Evolutionary conservation across 176 grass and related monocot species (phyloP).

Genomic region (Aegilops bicornis): DNA sequence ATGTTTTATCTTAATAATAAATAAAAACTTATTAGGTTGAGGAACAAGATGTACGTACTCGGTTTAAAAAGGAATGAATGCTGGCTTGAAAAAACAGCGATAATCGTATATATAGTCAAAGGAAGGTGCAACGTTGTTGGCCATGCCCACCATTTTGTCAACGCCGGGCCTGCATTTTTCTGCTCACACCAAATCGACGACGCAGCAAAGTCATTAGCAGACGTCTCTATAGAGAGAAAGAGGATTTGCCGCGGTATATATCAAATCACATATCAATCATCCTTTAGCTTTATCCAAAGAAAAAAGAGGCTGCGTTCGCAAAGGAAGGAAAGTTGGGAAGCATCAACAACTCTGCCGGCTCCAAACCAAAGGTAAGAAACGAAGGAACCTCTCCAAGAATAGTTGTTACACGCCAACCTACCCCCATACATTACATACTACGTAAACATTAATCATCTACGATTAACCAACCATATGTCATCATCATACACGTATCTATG

Average conservation of each 20-base stretch:
- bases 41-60: background rate
- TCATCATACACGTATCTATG: background rate
- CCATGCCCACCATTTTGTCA: constrained; percentile 7
- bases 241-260: background rate
- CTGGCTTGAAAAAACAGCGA: constrained; percentile 31
- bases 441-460: background rate
- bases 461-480: background rate
- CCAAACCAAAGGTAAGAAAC: constrained; percentile 15
- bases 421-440: background rate
- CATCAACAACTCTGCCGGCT: constrained; percentile 24
- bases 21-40: background rate
- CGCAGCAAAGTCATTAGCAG: background rate
- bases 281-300: constrained; percentile 15
- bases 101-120: constrained; percentile 22
- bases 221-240: background rate
- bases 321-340: background rate
- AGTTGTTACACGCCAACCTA: constrained; percentile 22
- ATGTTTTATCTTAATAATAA: background rate
- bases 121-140: background rate
- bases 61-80: background rate
- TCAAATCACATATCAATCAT: background rate
- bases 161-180: constrained; percentile 14
- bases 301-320: background rate
- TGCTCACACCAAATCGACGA: background rate
- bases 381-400: constrained; percentile 1